Evolutionary conservation across 1,139 yeast genomes (phyloP), one percentile per base, ranked within the genome.

Genomic region (Geotrichum reessii): DNA sequence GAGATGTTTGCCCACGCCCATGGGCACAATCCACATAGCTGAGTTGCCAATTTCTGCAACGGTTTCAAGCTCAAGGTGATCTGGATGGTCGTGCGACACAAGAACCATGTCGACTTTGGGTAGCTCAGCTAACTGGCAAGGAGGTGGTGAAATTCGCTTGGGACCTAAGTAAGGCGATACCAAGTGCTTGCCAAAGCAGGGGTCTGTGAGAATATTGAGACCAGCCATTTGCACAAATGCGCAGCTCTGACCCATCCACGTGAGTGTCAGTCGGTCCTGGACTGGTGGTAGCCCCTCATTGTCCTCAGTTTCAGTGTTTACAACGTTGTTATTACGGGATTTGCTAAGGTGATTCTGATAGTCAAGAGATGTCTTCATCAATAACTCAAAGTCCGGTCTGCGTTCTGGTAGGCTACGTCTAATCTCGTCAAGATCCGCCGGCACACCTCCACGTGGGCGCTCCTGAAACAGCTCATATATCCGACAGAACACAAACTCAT

Each of bases 231-330:
- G 92, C 3, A 90, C 75, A 58, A 83, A 80, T 2, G 93, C 82
- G 71, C 97, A 90, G 56, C 95, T 86, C 70, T 92, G 98, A 2
- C 98, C 98, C 48, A 92, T 72, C 98, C 98, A 92, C 0, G 97
- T 90, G 67, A 86, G 82, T 3, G 86, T 76, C 65, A 87, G 65
- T 63, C 87, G 78, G 44, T 81, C 74, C 19, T 73, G 62, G 4
- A 80, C 58, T 0, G 75, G 57, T 2, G 74, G 70, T 0, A 65
- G 61, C 0, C 57, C 61, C 6, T 54, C 52, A 9, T 61, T 64
- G 19, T 55, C 52, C 1, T 51, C 33, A 7, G 31, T 58, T 33
- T 54, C 24, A 12, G 24, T 44, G n/a, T 25, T 27, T 12, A 44
- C 28, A 14, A 2, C 37, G 24, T 21, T 1, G 53, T 53, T 22